Evolutionary conservation across 176 grass and related monocot genomes (phyloP).

Genomic region (barley (Hordeum vulgare)): DNA sequence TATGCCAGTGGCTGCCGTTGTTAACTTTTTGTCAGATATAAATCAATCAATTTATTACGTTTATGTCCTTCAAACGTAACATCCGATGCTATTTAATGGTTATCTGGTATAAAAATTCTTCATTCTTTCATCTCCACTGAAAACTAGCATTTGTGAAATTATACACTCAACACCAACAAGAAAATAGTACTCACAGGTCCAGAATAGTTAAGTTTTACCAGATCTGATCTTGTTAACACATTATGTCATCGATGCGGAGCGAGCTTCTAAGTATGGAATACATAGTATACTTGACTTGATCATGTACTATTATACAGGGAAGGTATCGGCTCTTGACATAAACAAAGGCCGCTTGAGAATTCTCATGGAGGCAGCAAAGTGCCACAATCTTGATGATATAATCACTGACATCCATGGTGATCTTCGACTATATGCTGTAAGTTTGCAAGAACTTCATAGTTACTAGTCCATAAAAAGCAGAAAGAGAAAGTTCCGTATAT

Average conservation of each 20-base stretch:
- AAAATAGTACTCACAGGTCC: not conserved
- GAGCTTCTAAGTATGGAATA: not conserved
- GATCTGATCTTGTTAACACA: not conserved
- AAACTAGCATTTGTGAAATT: not conserved
- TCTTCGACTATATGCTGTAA: constrained; percentile 80
- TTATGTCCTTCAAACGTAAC: not conserved
- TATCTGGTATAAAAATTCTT: not conserved
- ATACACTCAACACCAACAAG: constrained; percentile 2
- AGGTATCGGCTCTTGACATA: constrained; percentile 77
- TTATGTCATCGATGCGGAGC: not conserved
- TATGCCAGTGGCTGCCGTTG: not conserved
- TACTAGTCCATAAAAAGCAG: not conserved
- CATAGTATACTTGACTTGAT: constrained; percentile 1
- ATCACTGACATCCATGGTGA: constrained; percentile 63
- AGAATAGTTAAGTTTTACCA: not conserved
- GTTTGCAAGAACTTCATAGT: constrained; percentile 21
- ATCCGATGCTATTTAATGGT: not conserved
- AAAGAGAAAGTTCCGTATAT: not conserved
- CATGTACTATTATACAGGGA: constrained; percentile 43
- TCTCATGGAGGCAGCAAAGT: constrained; percentile 69
- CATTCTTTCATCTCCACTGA: not conserved
- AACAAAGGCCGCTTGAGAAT: constrained; percentile 91
- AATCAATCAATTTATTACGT: not conserved
- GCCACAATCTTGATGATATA: constrained; percentile 53
- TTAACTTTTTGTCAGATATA: not conserved